phyloP scores from a whole-genome alignment of 192 early-diverging fungal genomes.

The Backusella circina region DNA sequence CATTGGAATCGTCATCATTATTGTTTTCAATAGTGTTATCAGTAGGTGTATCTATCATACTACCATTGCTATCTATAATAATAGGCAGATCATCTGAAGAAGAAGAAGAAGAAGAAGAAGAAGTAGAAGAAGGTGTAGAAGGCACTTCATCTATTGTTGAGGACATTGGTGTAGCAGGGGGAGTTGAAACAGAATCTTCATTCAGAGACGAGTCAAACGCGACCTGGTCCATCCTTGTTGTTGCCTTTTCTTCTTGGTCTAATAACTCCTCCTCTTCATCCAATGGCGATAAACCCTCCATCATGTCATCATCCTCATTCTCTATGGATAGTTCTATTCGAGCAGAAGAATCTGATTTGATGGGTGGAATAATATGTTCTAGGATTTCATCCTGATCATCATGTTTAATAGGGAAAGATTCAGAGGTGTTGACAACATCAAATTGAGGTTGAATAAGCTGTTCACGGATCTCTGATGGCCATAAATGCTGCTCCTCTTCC shows the following conservation, averaged over 20 bases:
- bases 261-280: background rate
- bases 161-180: background rate
- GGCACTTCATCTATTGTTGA: background rate
- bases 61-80: background rate
- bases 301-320: background rate
- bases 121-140: background rate
- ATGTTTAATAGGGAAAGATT: constrained; percentile 9
- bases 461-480: constrained; percentile 25
- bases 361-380: background rate
- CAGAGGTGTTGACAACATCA: constrained; percentile 17
- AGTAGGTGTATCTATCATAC: background rate
- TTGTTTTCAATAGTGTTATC: background rate
- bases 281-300: background rate
- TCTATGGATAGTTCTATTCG: background rate
- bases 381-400: background rate
- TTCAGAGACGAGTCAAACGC: background rate
- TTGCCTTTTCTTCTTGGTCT: background rate
- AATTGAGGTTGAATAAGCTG: constrained; percentile 20
- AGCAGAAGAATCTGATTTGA: background rate
- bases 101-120: background rate
- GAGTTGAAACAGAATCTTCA: background rate
- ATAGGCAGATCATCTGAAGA: background rate
- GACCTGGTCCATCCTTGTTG: background rate
- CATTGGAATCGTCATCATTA: background rate
- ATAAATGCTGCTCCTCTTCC: constrained; percentile 16